phyloP scores from a whole-genome alignment of 805 yeast genomes.

The Candida ficus region DNA sequence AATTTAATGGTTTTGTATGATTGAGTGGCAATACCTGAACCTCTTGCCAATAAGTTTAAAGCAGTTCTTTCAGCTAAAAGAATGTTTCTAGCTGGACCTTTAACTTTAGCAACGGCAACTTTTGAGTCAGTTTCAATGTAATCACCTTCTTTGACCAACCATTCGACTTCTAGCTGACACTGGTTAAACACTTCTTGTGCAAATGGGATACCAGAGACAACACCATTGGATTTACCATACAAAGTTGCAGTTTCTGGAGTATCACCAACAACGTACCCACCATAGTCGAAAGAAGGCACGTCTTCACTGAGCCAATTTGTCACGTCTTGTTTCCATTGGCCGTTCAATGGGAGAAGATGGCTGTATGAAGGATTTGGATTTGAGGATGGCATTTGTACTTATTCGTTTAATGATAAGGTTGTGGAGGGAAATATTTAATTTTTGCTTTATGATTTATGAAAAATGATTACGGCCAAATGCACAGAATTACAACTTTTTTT shows the following conservation, averaged over 20 bases:
- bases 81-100: constrained; percentile 75
- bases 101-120: constrained; percentile 68
- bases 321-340: constrained; percentile 78
- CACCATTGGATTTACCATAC: constrained; percentile 76
- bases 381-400: constrained; percentile 9
- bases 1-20: constrained; percentile 49
- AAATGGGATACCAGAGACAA: constrained; percentile 83
- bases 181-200: constrained; percentile 80
- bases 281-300: constrained; percentile 90
- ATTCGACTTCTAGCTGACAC: constrained; percentile 63
- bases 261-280: constrained; percentile 92
- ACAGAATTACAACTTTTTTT: no score
- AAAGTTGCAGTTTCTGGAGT: constrained; percentile 66
- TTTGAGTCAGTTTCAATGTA: constrained; percentile 52
- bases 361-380: constrained; percentile 23
- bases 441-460: no score
- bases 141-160: constrained; percentile 73
- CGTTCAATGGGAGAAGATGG: constrained; percentile 67
- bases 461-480: no score
- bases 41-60: constrained; percentile 71
- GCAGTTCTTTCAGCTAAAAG: constrained; percentile 84
- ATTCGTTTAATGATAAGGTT: no score
- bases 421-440: no score
- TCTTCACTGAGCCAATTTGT: constrained; percentile 79
- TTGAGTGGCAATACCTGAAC: constrained; percentile 85